Evolutionary conservation across 2,329 filamentous ascomycete species (phyloP).

Genomic region (Colletotrichum nymphaeae): DNA sequence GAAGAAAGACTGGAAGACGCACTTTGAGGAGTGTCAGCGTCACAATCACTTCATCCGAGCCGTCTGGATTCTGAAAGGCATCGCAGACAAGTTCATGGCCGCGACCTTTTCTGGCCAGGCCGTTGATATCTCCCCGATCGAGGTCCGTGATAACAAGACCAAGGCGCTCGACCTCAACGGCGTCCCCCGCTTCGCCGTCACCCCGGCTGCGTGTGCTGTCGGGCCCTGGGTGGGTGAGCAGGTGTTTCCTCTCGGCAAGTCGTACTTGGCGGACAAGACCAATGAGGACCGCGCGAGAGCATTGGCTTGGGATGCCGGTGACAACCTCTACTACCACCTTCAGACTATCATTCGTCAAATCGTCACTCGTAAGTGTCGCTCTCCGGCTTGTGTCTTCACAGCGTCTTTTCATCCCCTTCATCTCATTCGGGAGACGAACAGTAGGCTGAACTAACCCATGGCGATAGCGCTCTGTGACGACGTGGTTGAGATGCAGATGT

Average conservation of each 20-base stretch:
- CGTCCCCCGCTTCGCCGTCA: not conserved
- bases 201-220: not conserved
- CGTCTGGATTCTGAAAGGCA: slow-evolving; percentile 1
- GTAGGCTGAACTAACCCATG: not conserved
- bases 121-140: not conserved
- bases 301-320: slow-evolving; percentile 24
- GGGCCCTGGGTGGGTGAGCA: slow-evolving; percentile 18
- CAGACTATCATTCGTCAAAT: slow-evolving; percentile 17
- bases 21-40: slow-evolving; percentile 26
- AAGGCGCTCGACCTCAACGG: not conserved
- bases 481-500: slow-evolving; percentile 27
- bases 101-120: slow-evolving; percentile 17
- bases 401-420: not conserved
- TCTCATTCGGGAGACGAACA: not conserved
- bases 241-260: not conserved
- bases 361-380: slow-evolving; percentile 6
- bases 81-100: slow-evolving; percentile 22
- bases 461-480: slow-evolving; percentile 25
- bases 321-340: slow-evolving; percentile 32
- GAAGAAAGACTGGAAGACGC: slow-evolving; percentile 19
- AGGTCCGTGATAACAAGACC: not conserved
- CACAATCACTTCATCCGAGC: slow-evolving; percentile 31
- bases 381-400: not conserved
- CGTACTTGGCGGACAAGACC: not conserved
- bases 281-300: not conserved